These are phyloP conservation scores for Cercis canadensis DNA, from an alignment of 306 rosid genomes.

Conservation along the genomic window DNA sequence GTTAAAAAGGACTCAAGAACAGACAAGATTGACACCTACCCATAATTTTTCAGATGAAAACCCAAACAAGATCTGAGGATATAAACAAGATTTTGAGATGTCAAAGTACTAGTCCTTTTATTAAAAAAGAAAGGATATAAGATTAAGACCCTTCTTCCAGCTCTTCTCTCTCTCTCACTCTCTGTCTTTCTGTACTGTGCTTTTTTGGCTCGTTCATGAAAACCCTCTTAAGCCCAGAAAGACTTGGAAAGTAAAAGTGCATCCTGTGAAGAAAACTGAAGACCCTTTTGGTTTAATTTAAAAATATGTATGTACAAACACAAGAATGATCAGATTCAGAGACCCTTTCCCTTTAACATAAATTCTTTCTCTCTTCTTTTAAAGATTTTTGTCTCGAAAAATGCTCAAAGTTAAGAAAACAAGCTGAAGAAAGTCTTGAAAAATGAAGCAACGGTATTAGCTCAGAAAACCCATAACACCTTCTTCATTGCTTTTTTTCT, in stretches of 20 bases:
- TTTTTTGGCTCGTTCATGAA: no score
- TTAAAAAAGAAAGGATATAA: neutral
- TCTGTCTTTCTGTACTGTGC: constrained; percentile 11
- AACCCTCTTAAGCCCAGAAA: constrained; percentile 2
- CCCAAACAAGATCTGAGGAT: constrained; percentile 25
- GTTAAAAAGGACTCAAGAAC: no score
- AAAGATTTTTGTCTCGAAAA: neutral
- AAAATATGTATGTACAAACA: constrained; percentile 18
- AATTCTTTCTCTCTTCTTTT: neutral
- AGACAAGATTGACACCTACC: neutral
- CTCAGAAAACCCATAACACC: neutral
- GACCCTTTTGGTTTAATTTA: constrained; percentile 9
- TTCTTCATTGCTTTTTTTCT: neutral
- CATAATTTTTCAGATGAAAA: neutral
- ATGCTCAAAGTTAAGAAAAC: neutral
- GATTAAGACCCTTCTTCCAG: neutral
- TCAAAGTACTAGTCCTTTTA: constrained; percentile 8
- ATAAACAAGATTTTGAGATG: constrained; percentile 13
- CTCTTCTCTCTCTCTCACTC: neutral
- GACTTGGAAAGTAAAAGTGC: constrained; percentile 20
- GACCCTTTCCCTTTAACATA: neutral
- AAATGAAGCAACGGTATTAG: constrained; percentile 15
- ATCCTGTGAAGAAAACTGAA: neutral
- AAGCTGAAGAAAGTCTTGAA: constrained; percentile 19
- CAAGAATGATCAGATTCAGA: constrained; percentile 11